Evolutionary conservation across 176 grass and related monocot species (phyloP).

Genomic region (Zoysia pacifica): DNA sequence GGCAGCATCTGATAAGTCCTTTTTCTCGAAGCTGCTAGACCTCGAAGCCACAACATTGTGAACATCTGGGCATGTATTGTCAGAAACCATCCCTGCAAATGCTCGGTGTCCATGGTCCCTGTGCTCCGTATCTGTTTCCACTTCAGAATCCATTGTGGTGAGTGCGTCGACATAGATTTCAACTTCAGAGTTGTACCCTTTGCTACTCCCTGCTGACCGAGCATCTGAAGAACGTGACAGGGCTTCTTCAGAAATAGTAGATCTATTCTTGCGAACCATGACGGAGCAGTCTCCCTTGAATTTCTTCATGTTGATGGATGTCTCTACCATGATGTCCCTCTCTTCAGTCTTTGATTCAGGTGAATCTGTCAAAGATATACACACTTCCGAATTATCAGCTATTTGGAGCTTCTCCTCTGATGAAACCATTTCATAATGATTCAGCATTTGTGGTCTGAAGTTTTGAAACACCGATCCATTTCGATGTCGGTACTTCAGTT

Average conservation of each 20-base stretch:
- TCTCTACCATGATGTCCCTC: slow-evolving; percentile 57
- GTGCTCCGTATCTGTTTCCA: slow-evolving; percentile 63
- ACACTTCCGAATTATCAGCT: slow-evolving; percentile 35
- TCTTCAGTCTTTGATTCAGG: slow-evolving; percentile 47
- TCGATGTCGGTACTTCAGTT: slow-evolving; percentile 56
- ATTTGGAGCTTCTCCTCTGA: slow-evolving; percentile 43
- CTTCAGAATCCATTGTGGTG: slow-evolving; percentile 71
- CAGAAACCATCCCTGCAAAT: slow-evolving; percentile 22
- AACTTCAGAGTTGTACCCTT: slow-evolving; percentile 72
- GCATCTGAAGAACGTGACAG: slow-evolving; percentile 47
- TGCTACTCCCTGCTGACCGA: slow-evolving; percentile 57
- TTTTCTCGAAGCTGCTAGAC: slow-evolving; percentile 43
- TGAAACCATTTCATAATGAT: slow-evolving; percentile 51
- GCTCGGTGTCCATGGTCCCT: slow-evolving; percentile 26
- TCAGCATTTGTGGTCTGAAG: slow-evolving; percentile 51
- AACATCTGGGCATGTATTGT: slow-evolving; percentile 40
- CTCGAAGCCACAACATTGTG: neutral
- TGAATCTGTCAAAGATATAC: slow-evolving; percentile 49
- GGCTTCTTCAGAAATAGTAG: slow-evolving; percentile 41
- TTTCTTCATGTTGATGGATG: slow-evolving; percentile 37
- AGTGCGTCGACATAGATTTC: slow-evolving; percentile 73
- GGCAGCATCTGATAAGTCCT: slow-evolving; percentile 33
- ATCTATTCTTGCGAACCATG: slow-evolving; percentile 32
- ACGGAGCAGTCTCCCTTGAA: neutral
- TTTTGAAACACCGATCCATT: slow-evolving; percentile 46